Base-by-base conservation (phyloP, 2,329 filamentous ascomycete species). In the Botrytis elliptica region DNA sequence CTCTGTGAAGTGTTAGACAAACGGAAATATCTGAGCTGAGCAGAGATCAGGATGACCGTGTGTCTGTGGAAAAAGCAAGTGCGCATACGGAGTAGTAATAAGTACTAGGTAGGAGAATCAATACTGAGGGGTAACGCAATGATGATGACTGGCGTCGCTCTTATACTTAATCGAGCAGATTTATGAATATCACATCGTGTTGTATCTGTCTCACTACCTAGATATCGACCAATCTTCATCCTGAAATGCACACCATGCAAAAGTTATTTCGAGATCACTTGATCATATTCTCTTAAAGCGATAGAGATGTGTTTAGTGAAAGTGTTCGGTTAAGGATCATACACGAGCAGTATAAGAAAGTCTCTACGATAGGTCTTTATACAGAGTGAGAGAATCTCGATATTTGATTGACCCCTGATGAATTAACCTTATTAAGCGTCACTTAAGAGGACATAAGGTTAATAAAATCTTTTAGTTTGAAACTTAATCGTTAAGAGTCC, bases 121-220 rank as follows among this genome's bases (percentile, higher is more conserved):
- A 36, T 60, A 60, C 25, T 60, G 63, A 65, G 63, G 40, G 62
- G 62, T 65, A 64, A 64, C 38, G 62, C 62, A 65, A 64, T 44
- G 62, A 64, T 64, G 25, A 18, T 64, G 18, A 49, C 63, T 25
- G 42, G 10, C 49, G 42, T 29, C n/a, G 40, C 42, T 66, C 63
- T 65, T 25, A 42, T 49, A 57, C n/a, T 29, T 29, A 0, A 16
- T 29, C 4, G 14, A 36, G 63, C 40, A 65, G 40, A 18, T n/a
- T 65, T 44, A 36, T 46, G 40, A 29, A 46, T 46, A 46, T 33
- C 40, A 9, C 7, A 33, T 33, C 18, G 29, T 20, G 14, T 25
- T 20, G 40, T 36, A 36, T 36, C n/a, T 22, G 18, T 33, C 29
- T 59, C 29, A 60, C 33, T 25, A 44, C 42, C 42, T 20, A 7